Percentiles rank a stretch among this genome's conserved stretches.
These are phyloP conservation scores for Ogataea methanolica DNA, from an alignment of 805 yeast genomes.

Conservation along the genomic window DNA sequence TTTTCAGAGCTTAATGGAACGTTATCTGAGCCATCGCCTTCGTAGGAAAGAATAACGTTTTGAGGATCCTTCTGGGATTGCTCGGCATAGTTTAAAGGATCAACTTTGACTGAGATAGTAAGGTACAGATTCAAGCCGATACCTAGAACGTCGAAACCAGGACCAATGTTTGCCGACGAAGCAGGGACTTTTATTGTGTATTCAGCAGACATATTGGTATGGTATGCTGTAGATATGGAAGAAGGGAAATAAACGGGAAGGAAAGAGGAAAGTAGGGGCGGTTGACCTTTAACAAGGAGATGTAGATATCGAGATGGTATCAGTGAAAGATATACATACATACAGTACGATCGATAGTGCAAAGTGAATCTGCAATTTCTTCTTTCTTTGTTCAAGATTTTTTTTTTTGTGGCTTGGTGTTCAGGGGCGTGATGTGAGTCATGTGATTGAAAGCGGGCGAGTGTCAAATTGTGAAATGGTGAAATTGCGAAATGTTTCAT, in stretches of 20 bases:
- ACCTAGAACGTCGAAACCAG: constrained; percentile 96
- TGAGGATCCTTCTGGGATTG: constrained; percentile 54
- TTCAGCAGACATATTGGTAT: constrained; percentile 37
- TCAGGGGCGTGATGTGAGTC: too few relatives aligned
- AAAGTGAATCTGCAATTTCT: too few relatives aligned
- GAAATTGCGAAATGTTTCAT: too few relatives aligned
- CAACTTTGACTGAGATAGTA: constrained; percentile 64
- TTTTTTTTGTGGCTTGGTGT: too few relatives aligned
- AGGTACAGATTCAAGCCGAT: constrained; percentile 77
- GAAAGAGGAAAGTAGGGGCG: neutral
- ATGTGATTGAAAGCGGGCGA: too few relatives aligned
- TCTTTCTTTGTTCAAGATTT: too few relatives aligned
- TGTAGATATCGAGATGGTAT: too few relatives aligned
- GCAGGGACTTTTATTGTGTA: constrained; percentile 82
- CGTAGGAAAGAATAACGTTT: constrained; percentile 65
- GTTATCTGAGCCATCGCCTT: constrained; percentile 69
- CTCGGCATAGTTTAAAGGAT: constrained; percentile 36
- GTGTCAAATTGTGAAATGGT: too few relatives aligned
- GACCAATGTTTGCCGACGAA: constrained; percentile 96
- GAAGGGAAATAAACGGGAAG: neutral
- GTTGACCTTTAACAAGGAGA: too few relatives aligned
- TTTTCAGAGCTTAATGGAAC: constrained; percentile 77
- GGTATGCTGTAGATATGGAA: neutral
- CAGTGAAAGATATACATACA: too few relatives aligned
- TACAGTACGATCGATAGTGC: too few relatives aligned